phyloP scores from a whole-genome alignment of 768 basidiomycete species.

The Boletus pseudo-olivaceus region DNA sequence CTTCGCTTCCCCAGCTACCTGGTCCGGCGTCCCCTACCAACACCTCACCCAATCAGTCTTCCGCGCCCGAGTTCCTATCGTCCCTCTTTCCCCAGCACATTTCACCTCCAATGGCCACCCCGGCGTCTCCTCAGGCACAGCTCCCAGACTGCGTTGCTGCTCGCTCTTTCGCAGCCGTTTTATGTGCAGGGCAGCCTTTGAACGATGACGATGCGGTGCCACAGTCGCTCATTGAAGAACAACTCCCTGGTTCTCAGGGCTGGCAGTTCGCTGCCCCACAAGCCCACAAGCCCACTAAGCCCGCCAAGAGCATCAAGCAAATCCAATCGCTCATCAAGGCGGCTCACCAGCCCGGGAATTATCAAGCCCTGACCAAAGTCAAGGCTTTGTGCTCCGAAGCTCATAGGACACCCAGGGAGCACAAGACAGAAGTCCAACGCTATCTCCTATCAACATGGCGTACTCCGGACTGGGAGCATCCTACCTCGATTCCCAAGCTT shows the following conservation, averaged over 20 bases:
- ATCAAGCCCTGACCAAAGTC: slow-evolving; percentile 38
- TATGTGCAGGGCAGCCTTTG: slow-evolving; percentile 27
- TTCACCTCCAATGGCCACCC: slow-evolving; percentile 27
- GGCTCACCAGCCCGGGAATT: slow-evolving; percentile 42
- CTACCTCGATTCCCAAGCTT: slow-evolving; percentile 16
- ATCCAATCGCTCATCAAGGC: slow-evolving; percentile 41
- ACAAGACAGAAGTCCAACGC: slow-evolving; percentile 43
- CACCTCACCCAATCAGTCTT: slow-evolving; percentile 12
- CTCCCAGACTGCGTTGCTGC: slow-evolving; percentile 34
- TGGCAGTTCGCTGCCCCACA: slow-evolving; percentile 26
- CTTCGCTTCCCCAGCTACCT: background rate
- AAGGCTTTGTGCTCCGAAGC: slow-evolving; percentile 46
- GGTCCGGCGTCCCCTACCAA: background rate
- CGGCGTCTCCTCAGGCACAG: slow-evolving; percentile 33
- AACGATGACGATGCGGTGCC: slow-evolving; percentile 24
- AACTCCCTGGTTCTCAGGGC: slow-evolving; percentile 8
- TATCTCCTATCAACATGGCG: slow-evolving; percentile 43
- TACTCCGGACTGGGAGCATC: slow-evolving; percentile 36
- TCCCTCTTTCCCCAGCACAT: slow-evolving; percentile 23
- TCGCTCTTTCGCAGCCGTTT: slow-evolving; percentile 32
- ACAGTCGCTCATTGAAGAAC: slow-evolving; percentile 25
- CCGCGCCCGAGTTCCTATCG: slow-evolving; percentile 14
- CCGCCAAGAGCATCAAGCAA: slow-evolving; percentile 38
- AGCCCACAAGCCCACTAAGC: slow-evolving; percentile 16
- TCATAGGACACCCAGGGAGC: slow-evolving; percentile 41